phyloP scores from a whole-genome alignment of 495 filamentous ascomycete species.

The Penicillium angulare region DNA sequence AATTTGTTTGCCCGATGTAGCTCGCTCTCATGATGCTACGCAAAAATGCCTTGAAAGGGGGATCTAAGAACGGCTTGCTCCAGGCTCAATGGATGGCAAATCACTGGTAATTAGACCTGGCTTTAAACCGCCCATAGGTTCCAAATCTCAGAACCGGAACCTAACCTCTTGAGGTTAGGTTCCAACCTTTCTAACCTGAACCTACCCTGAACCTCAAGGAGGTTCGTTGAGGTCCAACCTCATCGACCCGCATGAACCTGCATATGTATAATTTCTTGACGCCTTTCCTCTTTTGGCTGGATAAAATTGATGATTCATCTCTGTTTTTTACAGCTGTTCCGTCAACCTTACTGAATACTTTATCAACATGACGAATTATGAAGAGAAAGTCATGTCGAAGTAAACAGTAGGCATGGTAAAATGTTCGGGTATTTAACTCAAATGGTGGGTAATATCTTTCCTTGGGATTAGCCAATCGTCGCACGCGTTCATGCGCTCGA shows the following conservation, averaged over 20 bases:
- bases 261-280: slow-evolving; percentile 4
- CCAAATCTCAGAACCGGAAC: not conserved
- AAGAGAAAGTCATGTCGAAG: not conserved
- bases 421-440: too few relatives aligned
- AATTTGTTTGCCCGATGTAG: too few relatives aligned
- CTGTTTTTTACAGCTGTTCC: slow-evolving; percentile 1
- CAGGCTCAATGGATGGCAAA: too few relatives aligned
- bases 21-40: too few relatives aligned
- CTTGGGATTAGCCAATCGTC: too few relatives aligned
- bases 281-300: slow-evolving; percentile 7
- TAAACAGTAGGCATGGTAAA: slow-evolving; percentile 1
- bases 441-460: too few relatives aligned
- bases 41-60: too few relatives aligned
- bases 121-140: not conserved
- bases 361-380: not conserved
- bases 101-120: not conserved
- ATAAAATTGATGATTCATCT: slow-evolving; percentile 5
- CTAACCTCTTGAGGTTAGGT: not conserved
- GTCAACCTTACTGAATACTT: not conserved
- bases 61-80: too few relatives aligned
- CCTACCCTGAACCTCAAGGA: not conserved
- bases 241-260: slow-evolving; percentile 3
- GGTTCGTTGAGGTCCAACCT: not conserved
- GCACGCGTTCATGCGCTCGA: too few relatives aligned
- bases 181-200: not conserved